Base-by-base conservation (phyloP, 495 filamentous ascomycete species). In the Glonium stellatum region DNA sequence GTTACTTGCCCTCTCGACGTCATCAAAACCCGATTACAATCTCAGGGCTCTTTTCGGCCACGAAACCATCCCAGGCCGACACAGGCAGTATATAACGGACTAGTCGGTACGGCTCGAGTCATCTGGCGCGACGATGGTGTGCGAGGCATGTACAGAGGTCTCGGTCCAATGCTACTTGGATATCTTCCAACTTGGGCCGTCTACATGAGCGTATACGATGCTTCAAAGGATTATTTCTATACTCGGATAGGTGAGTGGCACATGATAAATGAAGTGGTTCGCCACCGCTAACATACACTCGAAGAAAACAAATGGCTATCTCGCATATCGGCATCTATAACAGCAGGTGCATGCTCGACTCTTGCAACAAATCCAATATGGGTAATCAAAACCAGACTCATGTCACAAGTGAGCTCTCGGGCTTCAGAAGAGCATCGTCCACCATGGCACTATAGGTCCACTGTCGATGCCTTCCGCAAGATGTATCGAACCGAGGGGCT, bases 141-240 rank as follows among this genome's bases (percentile, higher is more conserved):
- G 56, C 82, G 85, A 50, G 93, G 93, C 46, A 84, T 99, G 78
- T 99, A 99, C 67, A 81, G 93, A 71, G 93, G 93, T 34, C 73
- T 99, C 50, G 91, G 90, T 0, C 93, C 93, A 35, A 95, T 97
- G 79, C 81, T 97, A 59, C 72, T 97, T 63, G 93, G 93, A 22
- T 99, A 99, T 70, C 71, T 99, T 23, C 93, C 93, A 1, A 99
- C 95, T 0, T 99, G 93, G 93, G 93, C 91, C 6, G 93, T 99
- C 44, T 99, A 95, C 78, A 86, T 97, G 70, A 92, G 88, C 11
- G 87, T 97, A 47, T 99, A 99, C 73, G 92, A 96, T 71, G 84
- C 84, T 69, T 84, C 86, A 56, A 92, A 92, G 70, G 80, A 82
- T 34, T 86, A 84, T 61, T 82, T 89, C 70, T 76, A 81, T 42